Evolutionary conservation across 2,329 filamentous ascomycete genomes (phyloP), one percentile per base, ranked within the genome.

Genomic region (Aspergillus ochraceoroseus): DNA sequence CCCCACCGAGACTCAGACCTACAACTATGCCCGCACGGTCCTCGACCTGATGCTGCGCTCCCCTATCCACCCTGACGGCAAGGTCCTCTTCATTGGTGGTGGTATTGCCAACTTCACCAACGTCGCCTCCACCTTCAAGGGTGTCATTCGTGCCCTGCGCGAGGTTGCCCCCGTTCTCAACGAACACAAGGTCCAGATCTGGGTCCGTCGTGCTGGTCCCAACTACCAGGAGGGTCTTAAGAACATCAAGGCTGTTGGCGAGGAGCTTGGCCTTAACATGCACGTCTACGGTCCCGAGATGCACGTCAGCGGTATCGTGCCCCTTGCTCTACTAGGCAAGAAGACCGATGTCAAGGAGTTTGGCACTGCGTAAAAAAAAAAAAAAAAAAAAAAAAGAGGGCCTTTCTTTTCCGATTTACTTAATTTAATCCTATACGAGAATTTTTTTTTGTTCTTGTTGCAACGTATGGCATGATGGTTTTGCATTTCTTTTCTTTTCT

Each of bases 31-130:
- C 63, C 85, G 86, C 63, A 98, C 92, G 19, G 87, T 98, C 51
- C 78, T 98, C 50, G 92, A 98, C 68, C 82, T 98, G 52, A 94
- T 98, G 87, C 85, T 98, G 57, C 87, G 92, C 56, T 84, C 90
- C 41, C 90, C 92, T 44, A 70, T 80, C 64, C 76, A 80, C 69
- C 79, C 86, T 47, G 83, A 95, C 63, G 92, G 92, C 76, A 98
- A 96, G 80, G 87, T 98, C 38, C 83, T 98, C 53, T 98, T 98
- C 80, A 96, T 98, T 56, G 92, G 92, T 70, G 92, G 92, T 75
- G 92, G 92, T 79, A 98, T 98, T 79, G 92, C 92, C 78, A 98
- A 98, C 84, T 98, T 98, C 77, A 98, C 92, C 77, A 98, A 96
- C 74, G 92, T 98, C 40, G 92, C 92, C 47, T 92, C 85, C 59